Evolutionary conservation across 768 basidiomycete genomes (phyloP).

Genomic region (Chalciporus pseudorubinellus): DNA sequence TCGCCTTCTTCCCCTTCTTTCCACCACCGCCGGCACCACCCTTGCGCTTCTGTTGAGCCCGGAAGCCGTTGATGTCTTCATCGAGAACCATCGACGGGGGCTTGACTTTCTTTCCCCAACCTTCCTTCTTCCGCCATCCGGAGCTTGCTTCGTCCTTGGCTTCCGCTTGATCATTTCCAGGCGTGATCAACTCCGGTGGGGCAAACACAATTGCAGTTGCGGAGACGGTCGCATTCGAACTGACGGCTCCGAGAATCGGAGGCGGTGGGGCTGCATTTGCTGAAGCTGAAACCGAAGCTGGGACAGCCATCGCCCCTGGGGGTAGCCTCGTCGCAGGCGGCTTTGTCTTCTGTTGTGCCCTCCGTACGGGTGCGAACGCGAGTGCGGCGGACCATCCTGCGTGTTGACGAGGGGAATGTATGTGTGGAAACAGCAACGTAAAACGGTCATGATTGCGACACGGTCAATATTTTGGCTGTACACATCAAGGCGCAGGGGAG

Average conservation of each 20-base stretch:
- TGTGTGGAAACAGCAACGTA: slow-evolving; percentile 10
- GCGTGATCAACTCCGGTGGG: slow-evolving; percentile 53
- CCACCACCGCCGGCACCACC: slow-evolving; percentile 45
- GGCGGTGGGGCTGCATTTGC: slow-evolving; percentile 33
- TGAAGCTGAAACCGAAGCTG: slow-evolving; percentile 23
- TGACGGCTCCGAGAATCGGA: slow-evolving; percentile 31
- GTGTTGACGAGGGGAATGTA: not conserved
- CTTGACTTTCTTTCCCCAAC: slow-evolving; percentile 88
- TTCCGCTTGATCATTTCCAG: slow-evolving; percentile 25
- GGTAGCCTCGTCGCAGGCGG: slow-evolving; percentile 32
- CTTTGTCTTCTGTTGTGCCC: slow-evolving; percentile 61
- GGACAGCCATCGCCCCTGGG: slow-evolving; percentile 56
- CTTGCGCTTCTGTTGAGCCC: slow-evolving; percentile 51
- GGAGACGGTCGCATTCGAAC: slow-evolving; percentile 36
- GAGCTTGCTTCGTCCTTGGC: slow-evolving; percentile 27
- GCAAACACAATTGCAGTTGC: slow-evolving; percentile 69
- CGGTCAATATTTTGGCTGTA: slow-evolving; percentile 38
- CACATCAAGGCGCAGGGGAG: slow-evolving; percentile 39
- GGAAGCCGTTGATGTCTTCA: slow-evolving; percentile 86
- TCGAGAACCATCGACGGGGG: slow-evolving; percentile 89
- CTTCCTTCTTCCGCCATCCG: slow-evolving; percentile 46
- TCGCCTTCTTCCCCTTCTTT: slow-evolving; percentile 62
- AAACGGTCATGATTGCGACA: slow-evolving; percentile 33
- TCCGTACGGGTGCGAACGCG: slow-evolving; percentile 82
- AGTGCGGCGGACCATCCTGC: slow-evolving; percentile 87